Conservation (phyloP, 2,329 filamentous ascomycete species). For the Aspergillus pseudonomiae region DNA sequence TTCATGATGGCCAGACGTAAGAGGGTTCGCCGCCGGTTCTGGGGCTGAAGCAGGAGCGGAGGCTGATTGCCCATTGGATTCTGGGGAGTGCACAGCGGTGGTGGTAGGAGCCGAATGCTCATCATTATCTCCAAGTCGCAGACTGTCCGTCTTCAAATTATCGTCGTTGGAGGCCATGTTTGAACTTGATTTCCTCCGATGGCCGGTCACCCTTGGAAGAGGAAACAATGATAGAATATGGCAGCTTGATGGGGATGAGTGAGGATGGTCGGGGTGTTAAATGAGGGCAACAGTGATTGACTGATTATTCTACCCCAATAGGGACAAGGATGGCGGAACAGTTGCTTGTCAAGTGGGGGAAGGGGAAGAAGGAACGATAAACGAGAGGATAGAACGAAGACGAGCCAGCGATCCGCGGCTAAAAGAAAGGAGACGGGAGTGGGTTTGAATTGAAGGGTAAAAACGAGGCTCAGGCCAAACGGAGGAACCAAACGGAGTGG, state of each 20-base stretch:
- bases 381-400: conserved; percentile 1
- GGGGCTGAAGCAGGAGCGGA: conserved; percentile 15
- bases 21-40: conserved; percentile 15
- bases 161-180: conserved; percentile 28
- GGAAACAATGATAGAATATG: neutral
- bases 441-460: neutral
- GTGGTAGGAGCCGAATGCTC: conserved; percentile 22
- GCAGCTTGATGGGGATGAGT: neutral
- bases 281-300: conserved; percentile 1
- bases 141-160: conserved; percentile 23
- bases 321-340: neutral
- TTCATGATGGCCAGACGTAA: conserved; percentile 13
- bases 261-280: neutral
- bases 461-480: conserved; percentile 1
- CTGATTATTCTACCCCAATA: neutral
- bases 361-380: neutral
- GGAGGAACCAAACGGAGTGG: conserved; percentile 4
- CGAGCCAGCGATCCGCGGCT: conserved; percentile 12
- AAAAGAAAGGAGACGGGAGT: conserved; percentile 7
- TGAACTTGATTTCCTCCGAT: neutral
- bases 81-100: conserved; percentile 24
- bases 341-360: conserved; percentile 1
- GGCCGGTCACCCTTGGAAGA: neutral
- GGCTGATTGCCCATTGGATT: conserved; percentile 19
- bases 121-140: conserved; percentile 17